Base-by-base conservation (phyloP, 176 grass and related monocot species). In the Olyra latifolia region DNA sequence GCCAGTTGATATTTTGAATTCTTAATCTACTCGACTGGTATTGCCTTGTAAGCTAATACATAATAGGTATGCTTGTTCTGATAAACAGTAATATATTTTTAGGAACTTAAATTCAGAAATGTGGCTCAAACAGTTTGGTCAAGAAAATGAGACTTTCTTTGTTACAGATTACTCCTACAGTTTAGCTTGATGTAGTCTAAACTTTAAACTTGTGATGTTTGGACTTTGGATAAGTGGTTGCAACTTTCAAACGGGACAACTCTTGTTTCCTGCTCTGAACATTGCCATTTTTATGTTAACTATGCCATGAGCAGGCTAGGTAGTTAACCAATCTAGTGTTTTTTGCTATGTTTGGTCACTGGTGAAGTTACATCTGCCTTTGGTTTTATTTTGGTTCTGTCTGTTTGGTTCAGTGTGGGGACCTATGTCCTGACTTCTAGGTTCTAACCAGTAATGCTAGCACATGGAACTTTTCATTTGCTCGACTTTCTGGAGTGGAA, bases 1-100 rank as follows among this genome's bases (percentile, higher is more conserved):
- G 8, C 35, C 64, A 49, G 60, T 57, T 30, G 66, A 15, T 75
- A 25, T 75, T 41, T 42, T 68, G 49, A 30, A 52, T 72, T 79
- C 68, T 64, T 63, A 35, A 38, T 17, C 35, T 48, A 23, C 17
- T 19, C 45, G 71, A 30, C 28, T 85, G 17, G 30, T 38, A 20
- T 76, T 47, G 12, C 19, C 38, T 2, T 39, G 45, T 83, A 52
- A 74, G 64, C 46, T 70, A 44, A 64, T 52, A 8, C 11, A 29
- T 28, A 25, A 56, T 19, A n/a, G 1, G 7, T 41, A 19, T 22
- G 17, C 6, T 67, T 23, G 42, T 7, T 68, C 25, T 82, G 47
- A 15, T 53, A 46, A 86, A 40, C 32, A 48, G 39, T 46, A 64
- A 25, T 30, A 28, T 55, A 45, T 71, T 77, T 64, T 27, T 14